A percentile compares a stretch with the other conserved stretches of the same genome.
Evolutionary conservation across 2,329 filamentous ascomycete species (phyloP).

Genomic region (Tricladium varicosporioides): DNA sequence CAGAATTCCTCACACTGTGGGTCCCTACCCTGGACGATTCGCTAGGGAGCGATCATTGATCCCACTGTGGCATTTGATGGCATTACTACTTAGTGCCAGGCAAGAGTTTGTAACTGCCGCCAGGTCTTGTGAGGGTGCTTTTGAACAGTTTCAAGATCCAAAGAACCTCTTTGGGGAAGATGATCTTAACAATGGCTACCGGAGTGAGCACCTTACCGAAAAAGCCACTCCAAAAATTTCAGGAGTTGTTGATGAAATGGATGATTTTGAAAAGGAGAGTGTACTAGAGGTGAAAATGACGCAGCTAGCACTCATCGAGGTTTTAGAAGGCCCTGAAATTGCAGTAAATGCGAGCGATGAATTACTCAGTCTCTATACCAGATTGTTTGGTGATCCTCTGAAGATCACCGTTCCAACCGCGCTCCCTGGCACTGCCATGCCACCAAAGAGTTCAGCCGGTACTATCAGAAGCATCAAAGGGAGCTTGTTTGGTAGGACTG

Average conservation of each 20-base stretch:
- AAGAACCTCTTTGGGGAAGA: slow-evolving; percentile 66
- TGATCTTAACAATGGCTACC: slow-evolving; percentile 47
- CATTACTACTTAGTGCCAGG: slow-evolving; percentile 79
- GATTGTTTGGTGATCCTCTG: slow-evolving; percentile 70
- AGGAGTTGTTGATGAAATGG: slow-evolving; percentile 75
- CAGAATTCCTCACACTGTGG: slow-evolving; percentile 24
- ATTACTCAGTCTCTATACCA: slow-evolving; percentile 75
- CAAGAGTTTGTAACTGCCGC: slow-evolving; percentile 81
- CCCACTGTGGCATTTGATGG: slow-evolving; percentile 87
- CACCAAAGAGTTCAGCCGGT: slow-evolving; percentile 68
- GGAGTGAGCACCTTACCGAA: slow-evolving; percentile 65
- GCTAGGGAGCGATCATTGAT: slow-evolving; percentile 62
- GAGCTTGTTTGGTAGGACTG: slow-evolving; percentile 72
- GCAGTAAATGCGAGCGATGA: slow-evolving; percentile 89
- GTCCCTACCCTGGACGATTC: slow-evolving; percentile 39
- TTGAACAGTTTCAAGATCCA: slow-evolving; percentile 82
- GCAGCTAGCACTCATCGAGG: slow-evolving; percentile 78
- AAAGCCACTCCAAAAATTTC: slow-evolving; percentile 30
- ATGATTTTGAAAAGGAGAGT: slow-evolving; percentile 77
- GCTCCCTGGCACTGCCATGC: slow-evolving; percentile 40
- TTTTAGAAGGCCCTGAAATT: slow-evolving; percentile 77
- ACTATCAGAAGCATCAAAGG: slow-evolving; percentile 68
- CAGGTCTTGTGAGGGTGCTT: slow-evolving; percentile 82
- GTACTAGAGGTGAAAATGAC: slow-evolving; percentile 97
- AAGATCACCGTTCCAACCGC: slow-evolving; percentile 29